These are phyloP conservation scores for Psilocybe cubensis DNA, from an alignment of 768 basidiomycete species.

Conservation along the genomic window DNA sequence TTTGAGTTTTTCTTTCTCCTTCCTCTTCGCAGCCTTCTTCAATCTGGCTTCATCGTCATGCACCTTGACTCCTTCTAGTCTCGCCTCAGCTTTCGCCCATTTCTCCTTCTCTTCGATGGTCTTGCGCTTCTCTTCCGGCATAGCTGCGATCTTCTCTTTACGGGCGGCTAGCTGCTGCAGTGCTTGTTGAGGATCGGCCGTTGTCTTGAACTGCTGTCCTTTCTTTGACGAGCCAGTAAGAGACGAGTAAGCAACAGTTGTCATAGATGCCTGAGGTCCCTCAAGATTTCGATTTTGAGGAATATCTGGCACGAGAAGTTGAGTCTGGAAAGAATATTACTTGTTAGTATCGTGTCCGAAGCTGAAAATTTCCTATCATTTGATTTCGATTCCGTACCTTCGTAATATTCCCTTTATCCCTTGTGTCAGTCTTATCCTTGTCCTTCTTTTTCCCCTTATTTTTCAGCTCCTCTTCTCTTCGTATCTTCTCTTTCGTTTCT, in stretches of 20 bases:
- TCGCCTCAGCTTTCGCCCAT: slow-evolving; percentile 89
- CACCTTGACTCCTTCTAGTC: slow-evolving; percentile 90
- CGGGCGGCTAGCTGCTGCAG: slow-evolving; percentile 78
- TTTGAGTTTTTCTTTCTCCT: slow-evolving; percentile 88
- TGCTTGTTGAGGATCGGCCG: slow-evolving; percentile 85
- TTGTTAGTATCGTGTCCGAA: neutral
- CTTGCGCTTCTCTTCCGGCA: slow-evolving; percentile 87
- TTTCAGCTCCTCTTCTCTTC: slow-evolving; percentile 62
- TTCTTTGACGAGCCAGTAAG: slow-evolving; percentile 62
- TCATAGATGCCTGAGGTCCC: slow-evolving; percentile 43
- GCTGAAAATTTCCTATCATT: neutral
- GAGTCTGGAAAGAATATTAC: slow-evolving; percentile 47
- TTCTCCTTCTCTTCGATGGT: slow-evolving; percentile 79
- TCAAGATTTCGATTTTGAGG: slow-evolving; percentile 24
- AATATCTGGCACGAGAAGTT: slow-evolving; percentile 72
- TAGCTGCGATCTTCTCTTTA: slow-evolving; percentile 72
- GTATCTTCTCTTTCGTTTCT: slow-evolving; percentile 84
- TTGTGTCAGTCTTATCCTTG: slow-evolving; percentile 36
- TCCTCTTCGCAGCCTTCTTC: slow-evolving; percentile 92
- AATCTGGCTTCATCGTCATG: slow-evolving; percentile 82
- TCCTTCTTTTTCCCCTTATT: slow-evolving; percentile 53
- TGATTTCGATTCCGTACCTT: slow-evolving; percentile 55
- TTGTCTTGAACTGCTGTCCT: slow-evolving; percentile 59
- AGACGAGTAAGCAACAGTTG: slow-evolving; percentile 73
- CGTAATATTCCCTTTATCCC: slow-evolving; percentile 46